phyloP scores from a whole-genome alignment of 208 protist genomes.

The Tetramitus jugosus region DNA sequence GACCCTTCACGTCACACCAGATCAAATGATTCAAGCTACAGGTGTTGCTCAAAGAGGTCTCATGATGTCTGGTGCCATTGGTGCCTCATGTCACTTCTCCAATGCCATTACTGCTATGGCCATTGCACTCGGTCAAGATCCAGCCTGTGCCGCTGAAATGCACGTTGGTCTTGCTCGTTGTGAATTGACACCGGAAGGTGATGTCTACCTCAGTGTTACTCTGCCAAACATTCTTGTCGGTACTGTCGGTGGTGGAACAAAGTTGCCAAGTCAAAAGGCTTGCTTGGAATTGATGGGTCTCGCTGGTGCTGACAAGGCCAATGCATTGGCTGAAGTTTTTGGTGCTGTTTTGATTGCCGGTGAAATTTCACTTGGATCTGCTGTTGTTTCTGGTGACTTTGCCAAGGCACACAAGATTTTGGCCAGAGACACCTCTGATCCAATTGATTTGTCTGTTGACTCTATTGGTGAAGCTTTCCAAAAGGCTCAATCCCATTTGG shows the following conservation, averaged over 20 bases:
- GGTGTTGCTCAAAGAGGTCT: conserved; percentile 35
- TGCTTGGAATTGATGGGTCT: conserved; percentile 52
- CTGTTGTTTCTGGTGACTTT: conserved; percentile 12
- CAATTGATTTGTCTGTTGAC: neutral
- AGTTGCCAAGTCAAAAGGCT: conserved; percentile 49
- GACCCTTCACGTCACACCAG: conserved; percentile 56
- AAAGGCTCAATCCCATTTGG: neutral
- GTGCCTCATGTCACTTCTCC: conserved; percentile 63
- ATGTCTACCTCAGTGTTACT: conserved; percentile 50
- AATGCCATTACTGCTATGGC: conserved; percentile 70
- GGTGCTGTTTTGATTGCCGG: neutral
- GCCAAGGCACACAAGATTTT: conserved; percentile 1
- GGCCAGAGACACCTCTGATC: neutral
- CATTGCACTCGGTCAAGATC: conserved; percentile 66
- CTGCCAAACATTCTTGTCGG: conserved; percentile 71
- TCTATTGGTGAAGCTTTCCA: neutral
- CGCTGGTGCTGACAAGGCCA: neutral
- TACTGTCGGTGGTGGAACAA: conserved; percentile 68
- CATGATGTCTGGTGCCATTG: conserved; percentile 57
- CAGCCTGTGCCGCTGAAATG: conserved; percentile 63
- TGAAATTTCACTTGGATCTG: conserved; percentile 4
- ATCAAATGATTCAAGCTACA: conserved; percentile 48
- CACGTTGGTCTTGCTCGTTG: conserved; percentile 62
- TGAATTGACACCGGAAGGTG: conserved; percentile 34
- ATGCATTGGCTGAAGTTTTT: neutral